Evolutionary conservation across 805 yeast genomes (phyloP).

Genomic region (Priceomyces castillae): DNA sequence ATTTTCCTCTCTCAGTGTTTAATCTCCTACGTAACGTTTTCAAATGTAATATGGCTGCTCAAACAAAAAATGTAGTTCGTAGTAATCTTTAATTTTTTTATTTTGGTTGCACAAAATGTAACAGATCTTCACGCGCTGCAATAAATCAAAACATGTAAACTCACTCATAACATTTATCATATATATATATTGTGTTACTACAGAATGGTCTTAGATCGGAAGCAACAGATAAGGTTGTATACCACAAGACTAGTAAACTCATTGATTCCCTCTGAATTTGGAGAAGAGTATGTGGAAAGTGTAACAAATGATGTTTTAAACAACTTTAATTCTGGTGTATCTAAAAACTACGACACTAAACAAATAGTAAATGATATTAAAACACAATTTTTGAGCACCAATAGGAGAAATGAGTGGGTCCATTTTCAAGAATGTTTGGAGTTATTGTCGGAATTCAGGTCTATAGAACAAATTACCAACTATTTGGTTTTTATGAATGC

Average conservation of each 20-base stretch:
- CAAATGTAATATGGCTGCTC: not conserved
- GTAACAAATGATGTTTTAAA: constrained; percentile 27
- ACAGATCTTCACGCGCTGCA: not conserved
- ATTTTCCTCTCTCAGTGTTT: too few species aligned
- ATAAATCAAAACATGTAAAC: constrained; percentile 1
- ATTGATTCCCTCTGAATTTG: constrained; percentile 36
- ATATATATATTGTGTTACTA: not conserved
- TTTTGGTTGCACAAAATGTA: not conserved
- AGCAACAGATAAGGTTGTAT: constrained; percentile 33
- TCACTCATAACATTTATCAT: constrained; percentile 1
- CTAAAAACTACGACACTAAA: constrained; percentile 13
- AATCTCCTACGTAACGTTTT: too few species aligned
- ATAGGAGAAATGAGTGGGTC: constrained; percentile 29
- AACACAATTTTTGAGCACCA: constrained; percentile 23
- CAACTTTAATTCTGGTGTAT: constrained; percentile 7
- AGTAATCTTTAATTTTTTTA: too few species aligned
- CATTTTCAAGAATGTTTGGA: constrained; percentile 31
- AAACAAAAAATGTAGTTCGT: not conserved
- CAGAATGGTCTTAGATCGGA: constrained; percentile 27
- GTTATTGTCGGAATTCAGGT: constrained; percentile 23
- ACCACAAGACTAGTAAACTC: constrained; percentile 33
- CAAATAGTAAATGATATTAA: constrained; percentile 22
- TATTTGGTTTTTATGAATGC: constrained; percentile 34
- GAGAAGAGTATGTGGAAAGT: constrained; percentile 31
- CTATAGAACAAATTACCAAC: constrained; percentile 30